Percentiles rank a stretch among this genome's conserved stretches.
Evolutionary conservation across 768 basidiomycete species (phyloP).

Genomic region (Lentinus tigrinus): DNA sequence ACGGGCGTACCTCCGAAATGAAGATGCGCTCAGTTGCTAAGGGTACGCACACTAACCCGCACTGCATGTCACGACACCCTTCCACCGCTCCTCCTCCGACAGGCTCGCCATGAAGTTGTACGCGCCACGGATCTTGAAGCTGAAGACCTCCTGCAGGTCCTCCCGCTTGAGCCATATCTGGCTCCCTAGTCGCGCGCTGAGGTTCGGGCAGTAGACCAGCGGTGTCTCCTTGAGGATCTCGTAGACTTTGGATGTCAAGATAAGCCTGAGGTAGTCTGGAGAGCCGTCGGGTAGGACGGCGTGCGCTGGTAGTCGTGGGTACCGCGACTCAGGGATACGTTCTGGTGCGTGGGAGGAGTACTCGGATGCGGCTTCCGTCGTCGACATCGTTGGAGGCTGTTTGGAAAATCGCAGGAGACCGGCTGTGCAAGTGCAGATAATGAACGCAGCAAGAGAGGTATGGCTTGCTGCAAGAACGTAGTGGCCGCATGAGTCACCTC

Average conservation of each 20-base stretch:
- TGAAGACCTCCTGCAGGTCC: constrained; percentile 96
- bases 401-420: too few relatives aligned
- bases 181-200: constrained; percentile 86
- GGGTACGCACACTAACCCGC: constrained; percentile 81
- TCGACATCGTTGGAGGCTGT: constrained; percentile 20
- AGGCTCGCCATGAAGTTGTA: constrained; percentile 98
- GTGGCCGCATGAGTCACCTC: constrained; percentile 4
- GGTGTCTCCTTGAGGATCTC: constrained; percentile 89
- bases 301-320: constrained; percentile 68
- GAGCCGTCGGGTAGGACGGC: constrained; percentile 61
- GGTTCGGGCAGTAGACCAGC: constrained; percentile 79
- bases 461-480: background rate
- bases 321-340: constrained; percentile 43
- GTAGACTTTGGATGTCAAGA: constrained; percentile 88
- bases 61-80: constrained; percentile 96
- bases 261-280: constrained; percentile 87
- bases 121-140: constrained; percentile 97
- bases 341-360: constrained; percentile 68
- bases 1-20: background rate
- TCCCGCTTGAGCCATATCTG: constrained; percentile 97
- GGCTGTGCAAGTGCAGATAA: background rate
- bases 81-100: constrained; percentile 87
- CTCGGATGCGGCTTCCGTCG: constrained; percentile 49
- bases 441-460: background rate
- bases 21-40: background rate